These are phyloP conservation scores for Iberis pinnata DNA, from an alignment of 345 rosid genomes.

Conservation along the genomic window DNA sequence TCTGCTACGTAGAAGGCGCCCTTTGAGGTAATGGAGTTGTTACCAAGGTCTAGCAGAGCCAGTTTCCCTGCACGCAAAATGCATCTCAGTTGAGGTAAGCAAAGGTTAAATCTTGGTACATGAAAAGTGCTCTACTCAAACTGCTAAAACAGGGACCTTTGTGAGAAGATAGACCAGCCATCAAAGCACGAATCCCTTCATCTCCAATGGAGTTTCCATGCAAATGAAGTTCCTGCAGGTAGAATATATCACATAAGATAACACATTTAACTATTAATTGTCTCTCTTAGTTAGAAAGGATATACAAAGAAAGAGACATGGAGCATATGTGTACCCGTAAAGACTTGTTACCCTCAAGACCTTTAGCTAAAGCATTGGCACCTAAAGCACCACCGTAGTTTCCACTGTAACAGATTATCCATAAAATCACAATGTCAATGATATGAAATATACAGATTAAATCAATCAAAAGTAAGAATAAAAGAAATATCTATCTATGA, in stretches of 20 bases:
- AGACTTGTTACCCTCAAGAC: conserved; percentile 81
- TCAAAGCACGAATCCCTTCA: conserved; percentile 79
- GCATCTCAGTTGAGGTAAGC: conserved; percentile 12
- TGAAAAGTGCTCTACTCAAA: not conserved
- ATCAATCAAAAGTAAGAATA: not conserved
- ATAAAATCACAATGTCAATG: conserved; percentile 10
- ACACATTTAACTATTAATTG: conserved; percentile 1
- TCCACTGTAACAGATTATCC: conserved; percentile 49
- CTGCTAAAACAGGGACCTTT: conserved; percentile 47
- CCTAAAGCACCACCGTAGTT: conserved; percentile 96
- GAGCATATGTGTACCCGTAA: conserved; percentile 46
- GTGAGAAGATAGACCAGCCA: conserved; percentile 76
- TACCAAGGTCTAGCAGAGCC: conserved; percentile 75
- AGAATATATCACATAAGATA: conserved; percentile 12
- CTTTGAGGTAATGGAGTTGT: conserved; percentile 75
- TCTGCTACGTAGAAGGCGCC: conserved; percentile 83
- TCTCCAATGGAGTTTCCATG: conserved; percentile 95
- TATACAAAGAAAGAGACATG: conserved; percentile 1
- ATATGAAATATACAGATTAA: conserved; percentile 2
- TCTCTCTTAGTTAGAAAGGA: not conserved
- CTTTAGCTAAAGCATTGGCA: conserved; percentile 91
- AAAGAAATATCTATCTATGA: conserved; percentile 8
- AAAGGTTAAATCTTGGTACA: not conserved
- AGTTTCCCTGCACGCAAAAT: conserved; percentile 48
- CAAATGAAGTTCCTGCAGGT: conserved; percentile 77